phyloP scores from a whole-genome alignment of 768 basidiomycete genomes.

The Mycena olivaceomarginata region DNA sequence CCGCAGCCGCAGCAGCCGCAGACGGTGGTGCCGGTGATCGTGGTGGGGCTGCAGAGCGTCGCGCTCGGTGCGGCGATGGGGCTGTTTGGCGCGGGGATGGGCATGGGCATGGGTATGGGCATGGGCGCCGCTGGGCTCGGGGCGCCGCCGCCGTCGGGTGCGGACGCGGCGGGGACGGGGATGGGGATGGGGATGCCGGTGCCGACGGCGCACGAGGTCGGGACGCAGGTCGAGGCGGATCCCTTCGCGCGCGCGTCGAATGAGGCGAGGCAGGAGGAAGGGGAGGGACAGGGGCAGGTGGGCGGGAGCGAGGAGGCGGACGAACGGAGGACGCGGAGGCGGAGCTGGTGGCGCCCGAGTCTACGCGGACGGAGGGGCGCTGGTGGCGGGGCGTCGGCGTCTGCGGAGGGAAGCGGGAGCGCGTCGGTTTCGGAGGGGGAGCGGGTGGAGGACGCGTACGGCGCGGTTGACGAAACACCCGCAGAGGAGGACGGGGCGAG shows the following conservation, averaged over 20 bases:
- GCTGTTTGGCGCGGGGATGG: slow-evolving; percentile 26
- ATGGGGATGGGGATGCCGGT: no score
- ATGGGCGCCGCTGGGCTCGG: not conserved
- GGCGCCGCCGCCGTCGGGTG: not conserved
- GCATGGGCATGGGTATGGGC: not conserved
- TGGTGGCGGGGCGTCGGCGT: not conserved
- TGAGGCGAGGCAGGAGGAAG: not conserved
- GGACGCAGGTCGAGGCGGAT: not conserved
- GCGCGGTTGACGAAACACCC: no score
- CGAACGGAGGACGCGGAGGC: slow-evolving; percentile 4
- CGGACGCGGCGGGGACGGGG: not conserved
- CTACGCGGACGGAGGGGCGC: slow-evolving; percentile 12
- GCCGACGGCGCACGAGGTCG: not conserved
- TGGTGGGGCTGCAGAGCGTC: slow-evolving; percentile 87
- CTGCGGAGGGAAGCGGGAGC: not conserved
- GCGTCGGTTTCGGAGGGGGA: not conserved
- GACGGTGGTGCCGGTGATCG: slow-evolving; percentile 87
- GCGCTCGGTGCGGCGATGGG: slow-evolving; percentile 48
- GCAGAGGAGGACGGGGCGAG: not conserved
- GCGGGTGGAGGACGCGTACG: no score
- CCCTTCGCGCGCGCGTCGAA: no score
- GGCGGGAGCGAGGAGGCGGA: not conserved
- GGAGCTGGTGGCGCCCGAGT: slow-evolving; percentile 31
- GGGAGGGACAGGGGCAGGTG: not conserved
- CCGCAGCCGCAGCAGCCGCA: slow-evolving; percentile 45